Evolutionary conservation across 1,284 basidiomycete genomes (phyloP).

Genomic region (Ganoderma leucocontextum): DNA sequence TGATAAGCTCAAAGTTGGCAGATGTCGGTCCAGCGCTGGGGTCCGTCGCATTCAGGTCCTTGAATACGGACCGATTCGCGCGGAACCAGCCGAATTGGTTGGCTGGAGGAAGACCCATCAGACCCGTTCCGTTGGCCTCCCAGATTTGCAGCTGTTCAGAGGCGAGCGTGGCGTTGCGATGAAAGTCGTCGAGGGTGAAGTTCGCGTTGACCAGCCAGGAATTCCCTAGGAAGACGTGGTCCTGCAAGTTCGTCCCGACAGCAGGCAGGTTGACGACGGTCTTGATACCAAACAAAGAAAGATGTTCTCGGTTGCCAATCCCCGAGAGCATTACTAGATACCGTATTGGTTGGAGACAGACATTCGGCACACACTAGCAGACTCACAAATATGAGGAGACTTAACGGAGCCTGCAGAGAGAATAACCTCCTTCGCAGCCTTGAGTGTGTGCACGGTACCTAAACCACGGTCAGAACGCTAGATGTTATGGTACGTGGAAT

Average conservation of each 20-base stretch:
- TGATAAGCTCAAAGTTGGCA: conserved; percentile 21
- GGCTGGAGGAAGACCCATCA: conserved; percentile 13
- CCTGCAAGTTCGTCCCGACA: conserved; percentile 45
- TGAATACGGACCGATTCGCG: conserved; percentile 34
- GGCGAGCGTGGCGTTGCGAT: conserved; percentile 25
- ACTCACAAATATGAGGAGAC: conserved; percentile 45
- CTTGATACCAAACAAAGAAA: conserved; percentile 34
- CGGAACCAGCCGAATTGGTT: conserved; percentile 25
- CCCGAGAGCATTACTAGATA: conserved; percentile 28
- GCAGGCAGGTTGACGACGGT: conserved; percentile 43
- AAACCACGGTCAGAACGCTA: neutral
- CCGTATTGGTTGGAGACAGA: neutral
- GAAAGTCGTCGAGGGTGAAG: conserved; percentile 27
- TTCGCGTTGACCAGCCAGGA: conserved; percentile 31
- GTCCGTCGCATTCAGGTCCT: conserved; percentile 36
- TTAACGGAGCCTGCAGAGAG: conserved; percentile 28
- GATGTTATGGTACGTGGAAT: too few species aligned
- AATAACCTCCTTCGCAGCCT: conserved; percentile 36
- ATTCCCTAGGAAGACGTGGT: conserved; percentile 41
- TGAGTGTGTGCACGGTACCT: conserved; percentile 25
- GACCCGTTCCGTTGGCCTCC: conserved; percentile 23
- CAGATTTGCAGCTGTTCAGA: conserved; percentile 26
- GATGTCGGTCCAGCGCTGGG: conserved; percentile 46
- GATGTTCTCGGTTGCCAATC: conserved; percentile 24
- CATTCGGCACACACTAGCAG: neutral